phyloP scores from a whole-genome alignment of 31 red algal species.

The Endocladia muricata region DNA sequence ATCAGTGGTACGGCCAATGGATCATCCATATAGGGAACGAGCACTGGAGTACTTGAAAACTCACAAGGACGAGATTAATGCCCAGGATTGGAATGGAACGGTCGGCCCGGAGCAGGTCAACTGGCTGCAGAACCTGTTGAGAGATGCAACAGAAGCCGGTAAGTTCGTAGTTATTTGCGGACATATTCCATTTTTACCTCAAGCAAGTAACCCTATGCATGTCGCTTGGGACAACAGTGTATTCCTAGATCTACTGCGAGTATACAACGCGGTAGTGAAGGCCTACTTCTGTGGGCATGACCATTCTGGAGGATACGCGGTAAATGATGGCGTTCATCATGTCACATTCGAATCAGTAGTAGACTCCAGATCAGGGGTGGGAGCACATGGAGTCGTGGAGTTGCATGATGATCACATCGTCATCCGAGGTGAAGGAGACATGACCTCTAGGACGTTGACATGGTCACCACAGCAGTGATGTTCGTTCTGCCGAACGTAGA shows the following conservation, averaged over 20 bases:
- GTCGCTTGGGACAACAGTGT: constrained; percentile 51
- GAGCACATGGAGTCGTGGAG: constrained; percentile 22
- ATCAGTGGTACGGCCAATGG: constrained; percentile 25
- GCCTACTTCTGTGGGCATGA: constrained; percentile 76
- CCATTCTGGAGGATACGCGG: constrained; percentile 64
- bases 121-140: constrained; percentile 60
- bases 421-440: not conserved
- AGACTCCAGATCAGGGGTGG: constrained; percentile 28
- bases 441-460: not conserved
- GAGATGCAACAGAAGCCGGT: not conserved
- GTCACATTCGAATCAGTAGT: constrained; percentile 76
- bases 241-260: constrained; percentile 34
- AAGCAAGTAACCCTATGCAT: constrained; percentile 31
- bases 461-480: not conserved
- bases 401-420: not conserved
- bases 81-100: constrained; percentile 65
- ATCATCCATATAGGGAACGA: constrained; percentile 11
- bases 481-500: too few relatives aligned
- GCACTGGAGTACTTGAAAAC: constrained; percentile 36
- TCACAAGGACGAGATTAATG: constrained; percentile 46
- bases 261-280: constrained; percentile 46
- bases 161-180: constrained; percentile 57
- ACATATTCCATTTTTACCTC: constrained; percentile 52
- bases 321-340: constrained; percentile 66
- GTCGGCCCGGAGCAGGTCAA: constrained; percentile 53